Conservation (phyloP, 108 stramenopile species). For the Ochromonas danica region DNA sequence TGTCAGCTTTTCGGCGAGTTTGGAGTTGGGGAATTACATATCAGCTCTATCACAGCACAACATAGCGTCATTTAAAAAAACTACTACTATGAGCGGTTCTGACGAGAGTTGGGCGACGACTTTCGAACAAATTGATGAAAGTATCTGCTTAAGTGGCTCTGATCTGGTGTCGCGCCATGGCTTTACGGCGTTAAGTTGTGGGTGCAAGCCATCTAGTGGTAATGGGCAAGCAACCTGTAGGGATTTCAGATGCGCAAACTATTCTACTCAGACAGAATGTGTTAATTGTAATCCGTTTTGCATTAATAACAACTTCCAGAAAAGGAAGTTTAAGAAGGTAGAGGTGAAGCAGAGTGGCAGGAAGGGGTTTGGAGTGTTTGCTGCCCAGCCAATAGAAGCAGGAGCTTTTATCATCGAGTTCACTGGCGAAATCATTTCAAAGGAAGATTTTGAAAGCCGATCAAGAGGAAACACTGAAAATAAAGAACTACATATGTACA, state of each 20-base stretch:
- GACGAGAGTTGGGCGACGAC: too few relatives aligned
- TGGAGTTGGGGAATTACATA: too few relatives aligned
- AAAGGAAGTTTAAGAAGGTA: too few relatives aligned
- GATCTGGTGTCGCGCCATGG: neutral
- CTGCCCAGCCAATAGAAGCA: neutral
- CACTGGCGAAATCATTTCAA: conserved; percentile 15
- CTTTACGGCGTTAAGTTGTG: neutral
- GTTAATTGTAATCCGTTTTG: neutral
- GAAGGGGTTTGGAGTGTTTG: conserved; percentile 8
- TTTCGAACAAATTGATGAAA: neutral
- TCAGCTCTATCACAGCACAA: too few relatives aligned
- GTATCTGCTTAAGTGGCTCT: neutral
- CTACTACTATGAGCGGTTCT: too few relatives aligned
- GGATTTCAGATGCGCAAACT: neutral
- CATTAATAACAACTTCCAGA: neutral
- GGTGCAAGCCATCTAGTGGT: neutral
- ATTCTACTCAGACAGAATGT: neutral
- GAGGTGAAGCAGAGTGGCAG: neutral
- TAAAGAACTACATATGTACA: conserved; percentile 10
- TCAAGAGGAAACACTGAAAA: neutral
- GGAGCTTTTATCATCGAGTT: conserved; percentile 16
- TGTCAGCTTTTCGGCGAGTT: too few relatives aligned
- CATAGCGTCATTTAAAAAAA: too few relatives aligned
- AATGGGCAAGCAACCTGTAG: neutral
- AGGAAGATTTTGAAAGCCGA: neutral